Evolutionary conservation across 805 yeast genomes (phyloP), one percentile per base, ranked within the genome.

Genomic region (Schwanniomyces vanrijiae): DNA sequence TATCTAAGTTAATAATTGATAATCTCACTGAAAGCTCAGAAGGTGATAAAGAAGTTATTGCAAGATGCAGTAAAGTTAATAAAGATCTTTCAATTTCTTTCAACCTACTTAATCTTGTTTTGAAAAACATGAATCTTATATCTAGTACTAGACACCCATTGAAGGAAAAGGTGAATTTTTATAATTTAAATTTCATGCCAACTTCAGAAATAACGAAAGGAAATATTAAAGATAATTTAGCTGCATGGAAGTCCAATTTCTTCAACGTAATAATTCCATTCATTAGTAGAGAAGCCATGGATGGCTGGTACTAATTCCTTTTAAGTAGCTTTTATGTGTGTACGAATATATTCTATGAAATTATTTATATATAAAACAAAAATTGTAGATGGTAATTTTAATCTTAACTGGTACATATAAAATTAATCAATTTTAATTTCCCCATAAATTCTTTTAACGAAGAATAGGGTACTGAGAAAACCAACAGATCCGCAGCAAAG

Each of bases 401-500:
- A 13, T 14, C 35, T 31, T 14, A 31, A 14, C 20, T 31, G 16
- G 16, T 31, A 5, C 35, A 16, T 31, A 31, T 37, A 37, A 19
- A 18, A 19, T 48, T 61, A 71, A 56, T 94, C 98, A 40, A 91
- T 86, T 69, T 91, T 92, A 59, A 94, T 88, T 49, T 90, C 84
- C 11, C 86, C 76, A 64, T 90, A 94, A 50, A 94, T 90, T 57
- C 72, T 82, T 64, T 88, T 78, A 43, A 90, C 84, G 62, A 94
- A 87, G 61, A 82, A 66, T 69, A 88, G 77, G 55, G 84, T 79
- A 53, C 90, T 79, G 40, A 88, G 50, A 70, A 88, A 89, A 1
- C 98, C 98, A 56, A 90, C 78, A 3, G 96, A 69, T 35, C 97
- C 98, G 54, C 97, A 89, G 35, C 90, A 78, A 42, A 94, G 67